These are phyloP conservation scores for Suillus hirtellus DNA, from an alignment of 768 basidiomycete species.

Conservation along the genomic window DNA sequence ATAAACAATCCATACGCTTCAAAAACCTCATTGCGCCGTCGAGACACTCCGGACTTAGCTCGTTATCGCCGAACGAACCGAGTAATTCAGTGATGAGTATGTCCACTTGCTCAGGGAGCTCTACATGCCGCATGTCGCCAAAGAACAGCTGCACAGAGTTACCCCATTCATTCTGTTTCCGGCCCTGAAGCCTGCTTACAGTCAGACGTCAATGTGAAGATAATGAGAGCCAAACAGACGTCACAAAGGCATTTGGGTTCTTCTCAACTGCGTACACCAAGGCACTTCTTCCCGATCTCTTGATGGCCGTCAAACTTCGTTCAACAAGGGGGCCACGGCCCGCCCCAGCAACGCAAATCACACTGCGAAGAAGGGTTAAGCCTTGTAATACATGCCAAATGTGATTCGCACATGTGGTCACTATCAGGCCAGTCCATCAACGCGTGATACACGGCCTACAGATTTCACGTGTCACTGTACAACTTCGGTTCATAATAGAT, in stretches of 20 bases:
- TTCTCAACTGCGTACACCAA: slow-evolving; percentile 91
- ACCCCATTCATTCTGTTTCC: slow-evolving; percentile 82
- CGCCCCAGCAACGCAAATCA: slow-evolving; percentile 91
- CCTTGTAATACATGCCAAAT: slow-evolving; percentile 7
- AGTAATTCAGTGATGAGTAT: slow-evolving; percentile 94
- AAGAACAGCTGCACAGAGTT: slow-evolving; percentile 77
- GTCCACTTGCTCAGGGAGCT: slow-evolving; percentile 85
- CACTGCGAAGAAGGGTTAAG: slow-evolving; percentile 41
- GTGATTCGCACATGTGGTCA: slow-evolving; percentile 58
- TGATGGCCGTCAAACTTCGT: slow-evolving; percentile 76
- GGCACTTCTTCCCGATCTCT: slow-evolving; percentile 61
- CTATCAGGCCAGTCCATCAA: slow-evolving; percentile 67
- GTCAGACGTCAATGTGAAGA: slow-evolving; percentile 16
- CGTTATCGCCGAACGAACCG: slow-evolving; percentile 98
- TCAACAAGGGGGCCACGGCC: slow-evolving; percentile 93
- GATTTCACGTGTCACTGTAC: slow-evolving; percentile 14
- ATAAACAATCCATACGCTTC: slow-evolving; percentile 56
- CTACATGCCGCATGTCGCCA: slow-evolving; percentile 90
- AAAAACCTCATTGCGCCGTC: slow-evolving; percentile 94
- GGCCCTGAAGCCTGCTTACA: slow-evolving; percentile 71
- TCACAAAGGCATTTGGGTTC: slow-evolving; percentile 93
- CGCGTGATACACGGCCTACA: slow-evolving; percentile 78
- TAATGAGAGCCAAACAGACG: slow-evolving; percentile 54
- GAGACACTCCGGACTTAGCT: slow-evolving; percentile 95
- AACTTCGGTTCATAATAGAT: slow-evolving; percentile 15